Conservation (phyloP, 2,329 filamentous ascomycete genomes). For the Xylaria sp. region DNA sequence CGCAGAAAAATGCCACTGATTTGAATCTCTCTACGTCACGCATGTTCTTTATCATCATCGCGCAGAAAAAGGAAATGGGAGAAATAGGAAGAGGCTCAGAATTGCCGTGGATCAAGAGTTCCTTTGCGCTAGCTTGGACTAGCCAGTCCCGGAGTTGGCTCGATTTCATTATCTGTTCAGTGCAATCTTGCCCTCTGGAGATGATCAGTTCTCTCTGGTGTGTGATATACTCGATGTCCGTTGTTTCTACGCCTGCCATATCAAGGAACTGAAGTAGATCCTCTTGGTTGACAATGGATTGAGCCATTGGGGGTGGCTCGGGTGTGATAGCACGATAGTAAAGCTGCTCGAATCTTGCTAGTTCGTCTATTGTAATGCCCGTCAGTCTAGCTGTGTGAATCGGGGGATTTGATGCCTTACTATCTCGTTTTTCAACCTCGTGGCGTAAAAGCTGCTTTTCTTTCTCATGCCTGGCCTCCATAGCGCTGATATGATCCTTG, state of each 20-base stretch:
- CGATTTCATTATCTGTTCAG: slow-evolving; percentile 16
- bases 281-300: not conserved
- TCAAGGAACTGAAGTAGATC: slow-evolving; percentile 7
- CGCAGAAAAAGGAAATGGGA: slow-evolving; percentile 12
- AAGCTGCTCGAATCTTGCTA: slow-evolving; percentile 11
- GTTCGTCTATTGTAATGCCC: not conserved
- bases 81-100: slow-evolving; percentile 6
- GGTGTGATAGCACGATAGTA: slow-evolving; percentile 8
- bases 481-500: slow-evolving; percentile 6
- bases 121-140: slow-evolving; percentile 11
- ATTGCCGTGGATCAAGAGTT: slow-evolving; percentile 15
- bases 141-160: slow-evolving; percentile 8
- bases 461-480: slow-evolving; percentile 13
- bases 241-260: not conserved
- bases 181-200: slow-evolving; percentile 7
- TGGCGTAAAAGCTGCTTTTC: slow-evolving; percentile 6
- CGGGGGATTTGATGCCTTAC: not conserved
- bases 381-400: not conserved
- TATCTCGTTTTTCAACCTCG: slow-evolving; percentile 9
- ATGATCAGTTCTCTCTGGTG: slow-evolving; percentile 10
- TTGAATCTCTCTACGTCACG: slow-evolving; percentile 7
- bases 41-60: slow-evolving; percentile 8
- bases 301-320: not conserved
- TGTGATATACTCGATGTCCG: slow-evolving; percentile 9
- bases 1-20: slow-evolving; percentile 9